Percentiles rank a stretch among this genome's conserved stretches.
phyloP scores from a whole-genome alignment of 2,329 filamentous ascomycete genomes.

The Lojkania enalia region DNA sequence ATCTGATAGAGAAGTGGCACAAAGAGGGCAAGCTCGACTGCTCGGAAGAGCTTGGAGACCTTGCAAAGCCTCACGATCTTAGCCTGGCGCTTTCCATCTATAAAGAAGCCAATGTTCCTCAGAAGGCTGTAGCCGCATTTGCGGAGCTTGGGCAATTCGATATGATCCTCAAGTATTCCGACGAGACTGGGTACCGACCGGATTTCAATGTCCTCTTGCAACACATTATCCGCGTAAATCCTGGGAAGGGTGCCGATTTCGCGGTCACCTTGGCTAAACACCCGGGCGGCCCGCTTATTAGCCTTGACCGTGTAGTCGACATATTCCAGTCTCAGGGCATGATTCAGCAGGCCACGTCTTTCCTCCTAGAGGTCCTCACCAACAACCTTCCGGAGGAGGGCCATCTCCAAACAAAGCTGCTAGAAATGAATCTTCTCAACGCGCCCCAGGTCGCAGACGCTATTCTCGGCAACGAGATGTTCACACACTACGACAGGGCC shows the following conservation, averaged over 20 bases:
- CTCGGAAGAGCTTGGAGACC: slow-evolving; percentile 94
- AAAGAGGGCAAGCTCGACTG: slow-evolving; percentile 93
- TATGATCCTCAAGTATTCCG: slow-evolving; percentile 90
- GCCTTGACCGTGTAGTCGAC: slow-evolving; percentile 92
- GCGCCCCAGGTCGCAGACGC: slow-evolving; percentile 97
- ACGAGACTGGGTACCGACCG: slow-evolving; percentile 84
- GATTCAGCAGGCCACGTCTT: slow-evolving; percentile 97
- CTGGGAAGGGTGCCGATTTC: slow-evolving; percentile 93
- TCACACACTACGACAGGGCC: slow-evolving; percentile 91
- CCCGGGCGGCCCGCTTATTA: slow-evolving; percentile 82
- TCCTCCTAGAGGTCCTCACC: slow-evolving; percentile 92
- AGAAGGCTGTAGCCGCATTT: slow-evolving; percentile 94
- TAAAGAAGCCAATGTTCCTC: slow-evolving; percentile 82
- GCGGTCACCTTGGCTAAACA: slow-evolving; percentile 90
- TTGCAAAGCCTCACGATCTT: slow-evolving; percentile 87
- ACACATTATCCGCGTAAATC: slow-evolving; percentile 87
- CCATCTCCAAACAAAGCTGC: slow-evolving; percentile 86
- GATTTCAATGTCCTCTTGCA: slow-evolving; percentile 92
- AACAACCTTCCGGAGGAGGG: slow-evolving; percentile 94
- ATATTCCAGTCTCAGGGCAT: slow-evolving; percentile 98
- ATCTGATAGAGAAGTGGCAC: slow-evolving; percentile 97
- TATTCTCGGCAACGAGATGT: slow-evolving; percentile 97
- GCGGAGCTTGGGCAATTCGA: slow-evolving; percentile 97
- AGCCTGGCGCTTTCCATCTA: slow-evolving; percentile 88
- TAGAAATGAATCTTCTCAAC: slow-evolving; percentile 98